Base-by-base conservation (phyloP, 148 eudicot genomes). In the Mesembryanthemum crystallinum region DNA sequence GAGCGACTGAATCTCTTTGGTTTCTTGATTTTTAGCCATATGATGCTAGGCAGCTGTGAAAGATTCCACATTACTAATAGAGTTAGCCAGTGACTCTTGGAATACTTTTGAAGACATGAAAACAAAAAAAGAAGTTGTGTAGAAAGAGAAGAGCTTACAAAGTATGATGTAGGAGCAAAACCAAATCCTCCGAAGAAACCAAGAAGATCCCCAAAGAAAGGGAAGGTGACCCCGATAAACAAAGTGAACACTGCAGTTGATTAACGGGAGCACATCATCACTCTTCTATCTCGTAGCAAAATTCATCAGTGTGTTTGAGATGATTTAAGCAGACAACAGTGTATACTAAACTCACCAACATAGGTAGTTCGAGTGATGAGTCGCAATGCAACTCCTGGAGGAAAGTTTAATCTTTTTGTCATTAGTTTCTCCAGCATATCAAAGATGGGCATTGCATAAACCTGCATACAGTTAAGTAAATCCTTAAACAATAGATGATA, bases 131-230 rank as follows among this genome's bases (percentile, higher is more conserved):
- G 12, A 55, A 6, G 3, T 0, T 4, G 5, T 3, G 6, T 33
- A n/a, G 51, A 11, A 35, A 21, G 63, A 20, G n/a, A 33, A 42
- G 13, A 55, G 52, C 92, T 88, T 85, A 94, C 97, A 69, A 94
- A 87, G 74, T 87, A 91, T 59, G 98, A 87, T 57, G 98, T 90
- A 49, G 98, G 94, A 43, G 98, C 90, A 77, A 94, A 94, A 63
- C 98, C 98, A 82, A 94, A 91, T 73, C 98, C 98, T 6, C 98
- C 98, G 72, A 94, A 94, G 88, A 94, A 92, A 33, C 98, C 97
- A 67, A 94, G 97, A 39, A 94, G 95, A 84, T 94, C 98, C 0
- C 97, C 97, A 64, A 94, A 94, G 87, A 91, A 94, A n/a, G 97
- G 95, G 74, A 94, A 94, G 18, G 95, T 90, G 47, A 91, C 95